A percentile compares a stretch with the other conserved stretches of the same genome.
phyloP scores from a whole-genome alignment of 371 early-diverging fungal genomes.

The Actinomortierella wolfii region DNA sequence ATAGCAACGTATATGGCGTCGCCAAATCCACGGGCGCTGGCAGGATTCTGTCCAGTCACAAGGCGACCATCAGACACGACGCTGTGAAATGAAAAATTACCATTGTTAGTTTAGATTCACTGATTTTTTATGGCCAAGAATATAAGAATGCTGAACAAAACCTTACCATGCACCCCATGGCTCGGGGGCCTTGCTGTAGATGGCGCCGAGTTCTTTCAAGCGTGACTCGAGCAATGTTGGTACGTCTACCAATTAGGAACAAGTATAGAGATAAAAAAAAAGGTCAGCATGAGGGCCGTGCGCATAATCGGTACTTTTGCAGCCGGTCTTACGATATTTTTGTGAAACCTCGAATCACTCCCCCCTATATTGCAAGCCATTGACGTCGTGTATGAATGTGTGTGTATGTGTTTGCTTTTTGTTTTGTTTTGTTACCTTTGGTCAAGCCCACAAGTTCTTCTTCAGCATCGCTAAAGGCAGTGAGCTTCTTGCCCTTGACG shows the following conservation, averaged over 20 bases:
- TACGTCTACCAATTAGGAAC: slow-evolving; percentile 17
- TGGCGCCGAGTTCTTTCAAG: slow-evolving; percentile 45
- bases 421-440: slow-evolving; percentile 10
- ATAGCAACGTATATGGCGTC: slow-evolving; percentile 39
- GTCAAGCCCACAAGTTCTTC: slow-evolving; percentile 41
- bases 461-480: slow-evolving; percentile 53
- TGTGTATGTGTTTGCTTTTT: too few species aligned
- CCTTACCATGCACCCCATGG: slow-evolving; percentile 25
- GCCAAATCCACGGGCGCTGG: slow-evolving; percentile 40
- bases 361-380: too few species aligned
- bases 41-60: slow-evolving; percentile 53
- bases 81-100: slow-evolving; percentile 10
- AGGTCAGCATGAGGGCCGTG: neutral
- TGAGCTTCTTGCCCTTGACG: slow-evolving; percentile 50
- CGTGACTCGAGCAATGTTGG: slow-evolving; percentile 46
- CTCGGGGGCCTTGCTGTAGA: slow-evolving; percentile 45
- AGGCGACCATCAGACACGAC: slow-evolving; percentile 49
- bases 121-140: too few species aligned
- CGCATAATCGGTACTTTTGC: too few species aligned
- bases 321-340: too few species aligned
- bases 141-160: too few species aligned
- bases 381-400: too few species aligned
- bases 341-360: too few species aligned
- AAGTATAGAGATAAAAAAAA: neutral
- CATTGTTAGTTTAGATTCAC: too few species aligned